A percentile compares a stretch with the other conserved stretches of the same genome.
phyloP scores from a whole-genome alignment of 2,329 filamentous ascomycete species.

The Pseudogymnoascus destructans region DNA sequence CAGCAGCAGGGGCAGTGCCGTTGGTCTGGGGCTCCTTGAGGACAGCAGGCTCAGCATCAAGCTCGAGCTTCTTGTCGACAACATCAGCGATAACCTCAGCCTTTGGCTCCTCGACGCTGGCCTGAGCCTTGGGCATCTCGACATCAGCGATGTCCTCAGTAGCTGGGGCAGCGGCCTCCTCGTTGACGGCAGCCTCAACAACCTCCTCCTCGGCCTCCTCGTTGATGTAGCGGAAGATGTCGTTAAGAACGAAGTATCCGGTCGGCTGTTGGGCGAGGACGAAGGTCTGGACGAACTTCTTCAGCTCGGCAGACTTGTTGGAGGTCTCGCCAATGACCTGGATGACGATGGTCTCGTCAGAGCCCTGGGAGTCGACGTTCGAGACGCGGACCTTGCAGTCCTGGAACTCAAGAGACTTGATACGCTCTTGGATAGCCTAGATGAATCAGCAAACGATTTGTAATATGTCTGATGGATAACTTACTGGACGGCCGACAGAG shows the following conservation, averaged over 20 bases:
- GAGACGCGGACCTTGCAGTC: slow-evolving; percentile 97
- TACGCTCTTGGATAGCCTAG: slow-evolving; percentile 85
- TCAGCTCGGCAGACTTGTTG: slow-evolving; percentile 80
- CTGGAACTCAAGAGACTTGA: slow-evolving; percentile 85
- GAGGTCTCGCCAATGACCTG: slow-evolving; percentile 97
- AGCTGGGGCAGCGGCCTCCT: slow-evolving; percentile 17
- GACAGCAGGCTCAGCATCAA: slow-evolving; percentile 27
- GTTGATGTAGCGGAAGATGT: slow-evolving; percentile 88
- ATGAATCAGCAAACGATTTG: slow-evolving; percentile 15
- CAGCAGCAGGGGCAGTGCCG: slow-evolving; percentile 29
- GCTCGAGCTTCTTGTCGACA: slow-evolving; percentile 65
- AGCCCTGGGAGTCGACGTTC: slow-evolving; percentile 94
- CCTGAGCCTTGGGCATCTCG: slow-evolving; percentile 25
- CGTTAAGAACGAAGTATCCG: slow-evolving; percentile 96
- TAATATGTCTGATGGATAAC: slow-evolving; percentile 24
- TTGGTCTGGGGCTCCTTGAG: slow-evolving; percentile 31
- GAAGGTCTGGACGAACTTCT: slow-evolving; percentile 96
- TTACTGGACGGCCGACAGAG: slow-evolving; percentile 74
- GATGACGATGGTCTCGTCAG: slow-evolving; percentile 86
- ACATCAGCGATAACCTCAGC: slow-evolving; percentile 34
- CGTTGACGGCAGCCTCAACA: slow-evolving; percentile 30
- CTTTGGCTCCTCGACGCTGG: slow-evolving; percentile 26
- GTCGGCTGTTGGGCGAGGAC: slow-evolving; percentile 92
- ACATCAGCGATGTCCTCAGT: slow-evolving; percentile 18
- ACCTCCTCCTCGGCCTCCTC: slow-evolving; percentile 68